Evolutionary conservation across 805 yeast species (phyloP), one percentile per base, ranked within the genome.

Genomic region (Schwanniomyces vanrijiae): DNA sequence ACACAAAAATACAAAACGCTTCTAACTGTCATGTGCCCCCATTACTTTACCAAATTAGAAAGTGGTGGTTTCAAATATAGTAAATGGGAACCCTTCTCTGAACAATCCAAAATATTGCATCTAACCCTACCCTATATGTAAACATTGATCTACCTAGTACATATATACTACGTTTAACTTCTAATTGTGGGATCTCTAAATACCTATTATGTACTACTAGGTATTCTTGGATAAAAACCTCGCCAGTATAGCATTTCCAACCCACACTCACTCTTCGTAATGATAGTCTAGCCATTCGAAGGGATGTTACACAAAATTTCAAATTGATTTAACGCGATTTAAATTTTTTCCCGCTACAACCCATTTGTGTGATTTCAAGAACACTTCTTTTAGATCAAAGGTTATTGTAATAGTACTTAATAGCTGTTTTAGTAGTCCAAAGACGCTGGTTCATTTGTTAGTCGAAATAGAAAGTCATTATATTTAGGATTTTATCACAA

Each of bases 321-420:
- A 33, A 21, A 21, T 21, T 33, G 28, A 21, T 28, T 34, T 21
- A 40, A 44, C 47, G 47, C 47, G 47, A 44, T 33, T 40, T 25
- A 40, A 40, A 33, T 40, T 44, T 44, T 44, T 44, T 40, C 46
- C 20, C 35, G 38, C 21, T 19, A 44, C 47, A 44, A 40, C 6
- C 13, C 34, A 13, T 14, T 16, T 31, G 10, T 31, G 4, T 31
- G 35, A 31, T 7, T 31, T 14, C 20, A 31, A 18, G 35, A 14
- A 18, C 16, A 31, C 35, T 31, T 31, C 35, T 31, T 16, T 31
- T 31, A 31, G 35, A 18, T 31, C 20, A 14, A 2, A 31, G 20
- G 35, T 31, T 31, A 31, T 31, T 31, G 35, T 31, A 31, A 16
- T 16, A 31, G 20, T 31, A 31, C 14, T 31, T 6, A 8, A 14